A percentile compares a stretch with the other conserved stretches of the same genome.
These are phyloP conservation scores for Eurotiales sp. DNA, from an alignment of 2,329 filamentous ascomycete species.

Conservation along the genomic window DNA sequence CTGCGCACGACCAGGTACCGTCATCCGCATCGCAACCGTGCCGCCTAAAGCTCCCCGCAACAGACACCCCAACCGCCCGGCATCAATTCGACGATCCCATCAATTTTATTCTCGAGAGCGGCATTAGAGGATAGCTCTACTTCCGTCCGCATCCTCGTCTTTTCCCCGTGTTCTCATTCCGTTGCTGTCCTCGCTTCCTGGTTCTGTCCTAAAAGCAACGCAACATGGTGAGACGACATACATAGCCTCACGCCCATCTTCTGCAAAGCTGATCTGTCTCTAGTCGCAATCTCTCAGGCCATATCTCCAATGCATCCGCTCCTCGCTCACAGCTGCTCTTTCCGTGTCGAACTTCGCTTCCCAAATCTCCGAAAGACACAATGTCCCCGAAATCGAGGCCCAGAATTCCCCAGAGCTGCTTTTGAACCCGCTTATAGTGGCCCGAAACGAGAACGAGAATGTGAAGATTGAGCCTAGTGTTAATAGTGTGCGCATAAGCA, in stretches of 20 bases:
- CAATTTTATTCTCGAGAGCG: too few relatives aligned
- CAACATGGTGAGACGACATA: constrained; percentile 9
- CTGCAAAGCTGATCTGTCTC: constrained; percentile 7
- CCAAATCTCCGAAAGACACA: constrained; percentile 92
- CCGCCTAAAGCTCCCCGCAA: neutral
- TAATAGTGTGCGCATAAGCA: constrained; percentile 95
- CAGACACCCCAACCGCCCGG: neutral
- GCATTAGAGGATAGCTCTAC: too few relatives aligned
- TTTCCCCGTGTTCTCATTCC: too few relatives aligned
- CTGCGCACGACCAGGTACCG: constrained; percentile 2
- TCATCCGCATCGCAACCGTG: too few relatives aligned
- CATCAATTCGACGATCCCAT: neutral
- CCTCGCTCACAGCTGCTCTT: constrained; percentile 87
- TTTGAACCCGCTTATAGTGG: constrained; percentile 82
- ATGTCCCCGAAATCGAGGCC: constrained; percentile 96
- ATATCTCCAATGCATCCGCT: constrained; percentile 93
- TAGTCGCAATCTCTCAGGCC: constrained; percentile 95
- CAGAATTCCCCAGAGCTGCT: constrained; percentile 89
- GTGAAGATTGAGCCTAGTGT: constrained; percentile 95
- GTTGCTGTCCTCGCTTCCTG: neutral
- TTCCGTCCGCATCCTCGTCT: too few relatives aligned
- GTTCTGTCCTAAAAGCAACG: neutral
- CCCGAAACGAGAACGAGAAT: constrained; percentile 94
- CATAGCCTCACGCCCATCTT: neutral
- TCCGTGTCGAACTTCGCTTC: constrained; percentile 96